phyloP scores from a whole-genome alignment of 2,329 filamentous ascomycete species.

The Calonectria crousiana region DNA sequence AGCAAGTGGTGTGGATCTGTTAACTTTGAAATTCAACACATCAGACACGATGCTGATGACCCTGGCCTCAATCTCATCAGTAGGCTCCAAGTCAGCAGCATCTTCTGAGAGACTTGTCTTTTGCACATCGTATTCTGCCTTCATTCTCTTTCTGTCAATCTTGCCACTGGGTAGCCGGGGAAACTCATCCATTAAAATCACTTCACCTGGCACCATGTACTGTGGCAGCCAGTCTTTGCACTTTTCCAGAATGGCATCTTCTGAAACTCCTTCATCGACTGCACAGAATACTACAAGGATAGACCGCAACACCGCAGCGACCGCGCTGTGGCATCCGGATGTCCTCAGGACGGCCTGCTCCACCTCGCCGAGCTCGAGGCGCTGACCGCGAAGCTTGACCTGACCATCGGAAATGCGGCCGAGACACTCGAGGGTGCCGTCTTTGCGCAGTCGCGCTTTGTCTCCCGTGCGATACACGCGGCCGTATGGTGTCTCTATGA shows the following conservation, averaged over 20 bases:
- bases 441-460: conserved; percentile 75
- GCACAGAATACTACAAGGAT: conserved; percentile 82
- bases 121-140: conserved; percentile 58
- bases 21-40: conserved; percentile 54
- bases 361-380: conserved; percentile 83
- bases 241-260: conserved; percentile 63
- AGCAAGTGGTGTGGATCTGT: conserved; percentile 58
- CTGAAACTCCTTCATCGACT: conserved; percentile 53
- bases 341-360: conserved; percentile 77
- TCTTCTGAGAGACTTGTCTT: conserved; percentile 28
- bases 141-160: conserved; percentile 76
- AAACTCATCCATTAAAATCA: conserved; percentile 73
- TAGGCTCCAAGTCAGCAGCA: conserved; percentile 24
- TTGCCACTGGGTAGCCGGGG: conserved; percentile 88
- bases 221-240: conserved; percentile 83
- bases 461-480: conserved; percentile 88
- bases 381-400: conserved; percentile 87
- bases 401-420: conserved; percentile 85
- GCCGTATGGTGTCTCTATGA: conserved; percentile 77
- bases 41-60: conserved; percentile 57
- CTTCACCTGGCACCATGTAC: conserved; percentile 85
- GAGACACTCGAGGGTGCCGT: conserved; percentile 84
- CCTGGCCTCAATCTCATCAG: conserved; percentile 38
- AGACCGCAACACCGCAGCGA: conserved; percentile 75
- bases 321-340: conserved; percentile 72